These are phyloP conservation scores for Aspergillus egyptiacus DNA, from an alignment of 495 filamentous ascomycete species.

Conservation along the genomic window DNA sequence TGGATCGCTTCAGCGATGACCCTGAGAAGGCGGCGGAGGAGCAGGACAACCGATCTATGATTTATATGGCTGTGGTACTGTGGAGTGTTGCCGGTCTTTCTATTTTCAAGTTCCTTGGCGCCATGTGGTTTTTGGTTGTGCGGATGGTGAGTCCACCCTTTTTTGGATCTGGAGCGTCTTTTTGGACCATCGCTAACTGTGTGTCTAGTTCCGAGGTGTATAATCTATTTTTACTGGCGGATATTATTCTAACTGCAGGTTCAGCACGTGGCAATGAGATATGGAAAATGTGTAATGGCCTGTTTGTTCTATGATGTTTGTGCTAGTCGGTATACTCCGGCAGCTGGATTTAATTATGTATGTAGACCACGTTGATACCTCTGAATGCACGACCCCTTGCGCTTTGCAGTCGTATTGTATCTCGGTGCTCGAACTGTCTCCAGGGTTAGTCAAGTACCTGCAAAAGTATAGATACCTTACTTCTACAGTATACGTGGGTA, in stretches of 20 bases:
- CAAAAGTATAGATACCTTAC: too few relatives aligned
- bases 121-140: slow-evolving; percentile 91
- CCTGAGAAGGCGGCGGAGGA: slow-evolving; percentile 30
- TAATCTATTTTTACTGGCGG: slow-evolving; percentile 20
- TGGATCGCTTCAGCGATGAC: slow-evolving; percentile 55
- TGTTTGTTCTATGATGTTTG: slow-evolving; percentile 8
- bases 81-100: slow-evolving; percentile 87
- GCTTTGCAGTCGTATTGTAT: too few relatives aligned
- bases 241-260: slow-evolving; percentile 12
- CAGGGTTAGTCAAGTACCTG: too few relatives aligned
- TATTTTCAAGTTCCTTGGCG: slow-evolving; percentile 85
- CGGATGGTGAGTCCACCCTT: slow-evolving; percentile 55
- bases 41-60: slow-evolving; percentile 49
- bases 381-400: slow-evolving; percentile 10
- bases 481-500: too few relatives aligned
- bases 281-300: neutral
- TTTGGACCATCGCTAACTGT: slow-evolving; percentile 13
- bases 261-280: slow-evolving; percentile 14
- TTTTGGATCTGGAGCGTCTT: neutral
- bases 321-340: neutral
- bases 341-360: neutral
- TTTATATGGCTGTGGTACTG: slow-evolving; percentile 87
- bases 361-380: slow-evolving; percentile 11
- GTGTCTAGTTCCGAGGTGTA: slow-evolving; percentile 45
- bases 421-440: too few relatives aligned